Percentiles rank a stretch among this genome's conserved stretches.
phyloP scores from a whole-genome alignment of 805 yeast species.

The Candida ortonii region DNA sequence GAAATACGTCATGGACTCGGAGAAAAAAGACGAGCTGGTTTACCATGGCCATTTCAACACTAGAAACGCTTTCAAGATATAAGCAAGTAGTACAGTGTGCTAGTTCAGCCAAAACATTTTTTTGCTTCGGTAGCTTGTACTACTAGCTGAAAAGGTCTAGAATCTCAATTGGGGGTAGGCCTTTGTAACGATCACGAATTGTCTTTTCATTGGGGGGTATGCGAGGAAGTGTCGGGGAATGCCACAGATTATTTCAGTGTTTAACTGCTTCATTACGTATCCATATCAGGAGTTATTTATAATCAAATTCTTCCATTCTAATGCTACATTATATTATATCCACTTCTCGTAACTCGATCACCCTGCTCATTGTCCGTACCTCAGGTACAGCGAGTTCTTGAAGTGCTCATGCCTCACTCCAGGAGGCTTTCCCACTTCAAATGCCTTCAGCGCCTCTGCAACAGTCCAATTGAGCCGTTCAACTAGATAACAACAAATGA shows the following conservation, averaged over 20 bases:
- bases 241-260: too few species aligned
- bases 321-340: background rate
- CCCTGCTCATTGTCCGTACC: conserved; percentile 44
- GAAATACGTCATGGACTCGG: conserved; percentile 25
- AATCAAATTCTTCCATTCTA: too few species aligned
- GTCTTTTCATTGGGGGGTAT: too few species aligned
- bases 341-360: too few species aligned
- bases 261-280: too few species aligned
- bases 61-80: conserved; percentile 33
- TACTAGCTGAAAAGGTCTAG: too few species aligned
- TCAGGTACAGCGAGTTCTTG: conserved; percentile 64
- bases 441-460: conserved; percentile 60
- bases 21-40: conserved; percentile 13
- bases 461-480: conserved; percentile 60
- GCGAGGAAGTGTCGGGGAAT: too few species aligned
- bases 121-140: too few species aligned
- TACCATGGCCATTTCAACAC: conserved; percentile 29
- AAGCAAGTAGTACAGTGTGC: conserved; percentile 5
- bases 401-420: conserved; percentile 80
- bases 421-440: conserved; percentile 55
- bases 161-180: too few species aligned
- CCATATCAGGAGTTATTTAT: too few species aligned
- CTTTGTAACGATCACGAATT: too few species aligned
- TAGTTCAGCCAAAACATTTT: too few species aligned
- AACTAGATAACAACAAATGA: conserved; percentile 66